Evolutionary conservation across 345 rosid genomes (phyloP).

Genomic region (Zanthoxylum bungeanum): DNA sequence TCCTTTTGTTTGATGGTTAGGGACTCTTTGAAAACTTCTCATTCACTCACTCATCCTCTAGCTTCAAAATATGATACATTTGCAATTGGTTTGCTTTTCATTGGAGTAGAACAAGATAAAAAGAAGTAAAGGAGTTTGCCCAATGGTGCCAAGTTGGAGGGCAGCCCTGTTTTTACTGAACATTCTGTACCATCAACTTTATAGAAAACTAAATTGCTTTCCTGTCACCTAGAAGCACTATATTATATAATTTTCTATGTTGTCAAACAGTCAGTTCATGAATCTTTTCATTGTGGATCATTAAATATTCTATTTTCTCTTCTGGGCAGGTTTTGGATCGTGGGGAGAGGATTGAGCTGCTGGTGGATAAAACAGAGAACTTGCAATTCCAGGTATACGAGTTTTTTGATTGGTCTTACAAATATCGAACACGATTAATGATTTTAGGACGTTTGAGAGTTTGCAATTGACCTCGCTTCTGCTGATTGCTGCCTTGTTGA

Average conservation of each 20-base stretch:
- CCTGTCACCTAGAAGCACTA: background rate
- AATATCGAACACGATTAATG: background rate
- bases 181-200: background rate
- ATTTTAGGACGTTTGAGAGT: no score
- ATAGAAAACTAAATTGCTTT: background rate
- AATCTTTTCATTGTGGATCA: no score
- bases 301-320: background rate
- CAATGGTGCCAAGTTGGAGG: background rate
- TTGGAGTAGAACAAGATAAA: background rate
- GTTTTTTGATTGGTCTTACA: background rate
- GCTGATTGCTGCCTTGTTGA: background rate
- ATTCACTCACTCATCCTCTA: background rate
- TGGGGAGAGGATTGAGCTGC: constrained; percentile 92
- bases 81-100: no score
- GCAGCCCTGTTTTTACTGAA: background rate
- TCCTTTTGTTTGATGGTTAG: no score
- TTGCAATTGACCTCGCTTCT: background rate
- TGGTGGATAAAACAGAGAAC: constrained; percentile 88
- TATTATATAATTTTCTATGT: background rate
- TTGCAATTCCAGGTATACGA: constrained; percentile 75
- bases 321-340: constrained; percentile 98
- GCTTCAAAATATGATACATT: background rate
- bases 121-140: background rate
- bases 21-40: background rate
- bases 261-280: background rate